Conservation (phyloP, 1,284 basidiomycete species). For the Austroboletus rostrupii region DNA sequence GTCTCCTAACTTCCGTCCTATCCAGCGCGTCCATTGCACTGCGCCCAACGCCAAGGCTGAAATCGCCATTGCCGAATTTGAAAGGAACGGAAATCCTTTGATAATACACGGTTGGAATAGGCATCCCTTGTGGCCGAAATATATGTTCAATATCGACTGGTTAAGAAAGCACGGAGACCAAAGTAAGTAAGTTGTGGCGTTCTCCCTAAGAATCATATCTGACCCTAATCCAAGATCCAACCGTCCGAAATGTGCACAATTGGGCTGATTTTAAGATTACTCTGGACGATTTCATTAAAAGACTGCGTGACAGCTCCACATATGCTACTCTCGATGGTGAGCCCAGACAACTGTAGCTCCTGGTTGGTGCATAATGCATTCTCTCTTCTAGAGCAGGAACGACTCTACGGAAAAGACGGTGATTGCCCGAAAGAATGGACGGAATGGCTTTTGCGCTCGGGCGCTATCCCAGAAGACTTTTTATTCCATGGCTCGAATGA, state of each 20-base stretch:
- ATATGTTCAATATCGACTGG: conserved; percentile 54
- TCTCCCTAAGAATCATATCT: not conserved
- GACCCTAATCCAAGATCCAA: conserved; percentile 38
- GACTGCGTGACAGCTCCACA: conserved; percentile 32
- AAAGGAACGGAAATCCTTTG: conserved; percentile 51
- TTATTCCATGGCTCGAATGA: conserved; percentile 50
- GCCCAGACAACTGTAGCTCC: not conserved
- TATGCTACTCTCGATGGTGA: conserved; percentile 40
- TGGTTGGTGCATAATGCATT: not conserved
- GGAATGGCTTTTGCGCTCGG: conserved; percentile 47
- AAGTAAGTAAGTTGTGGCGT: conserved; percentile 34
- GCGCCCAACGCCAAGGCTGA: conserved; percentile 26
- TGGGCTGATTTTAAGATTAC: conserved; percentile 44
- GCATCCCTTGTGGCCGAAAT: conserved; percentile 47
- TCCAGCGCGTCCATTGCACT: conserved; percentile 38
- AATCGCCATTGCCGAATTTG: conserved; percentile 42
- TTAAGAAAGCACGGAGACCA: conserved; percentile 37
- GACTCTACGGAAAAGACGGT: conserved; percentile 72
- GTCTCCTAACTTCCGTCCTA: conserved; percentile 24
- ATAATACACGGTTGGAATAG: conserved; percentile 59
- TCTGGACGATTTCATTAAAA: conserved; percentile 43
- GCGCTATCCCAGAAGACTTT: conserved; percentile 47
- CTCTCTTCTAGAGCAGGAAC: conserved; percentile 44
- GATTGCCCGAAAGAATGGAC: conserved; percentile 62
- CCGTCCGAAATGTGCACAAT: conserved; percentile 52